These are phyloP conservation scores for Santalum album DNA, from an alignment of 164 flowering plant species.

Conservation along the genomic window DNA sequence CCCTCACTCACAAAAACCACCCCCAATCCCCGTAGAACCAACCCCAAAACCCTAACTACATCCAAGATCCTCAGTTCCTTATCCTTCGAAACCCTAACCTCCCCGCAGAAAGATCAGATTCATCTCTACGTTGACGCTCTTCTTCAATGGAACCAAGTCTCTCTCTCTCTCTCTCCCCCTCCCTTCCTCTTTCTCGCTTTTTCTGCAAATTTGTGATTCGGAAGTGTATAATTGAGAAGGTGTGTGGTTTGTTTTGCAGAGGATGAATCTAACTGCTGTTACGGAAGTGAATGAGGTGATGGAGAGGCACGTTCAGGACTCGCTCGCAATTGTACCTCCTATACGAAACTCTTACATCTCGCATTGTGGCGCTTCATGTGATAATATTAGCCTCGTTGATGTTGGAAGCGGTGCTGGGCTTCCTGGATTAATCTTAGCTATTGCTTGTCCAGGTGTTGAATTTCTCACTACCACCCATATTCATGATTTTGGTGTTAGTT, in stretches of 20 bases:
- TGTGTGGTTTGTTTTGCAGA: constrained; percentile 30
- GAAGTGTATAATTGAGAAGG: no score
- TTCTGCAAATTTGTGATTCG: no score
- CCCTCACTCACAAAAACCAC: constrained; percentile 9
- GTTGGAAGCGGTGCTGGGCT: constrained; percentile 87
- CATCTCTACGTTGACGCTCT: constrained; percentile 59
- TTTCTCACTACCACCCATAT: not conserved
- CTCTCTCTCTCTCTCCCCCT: constrained; percentile 4
- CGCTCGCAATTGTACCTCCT: constrained; percentile 69
- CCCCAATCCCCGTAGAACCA: constrained; percentile 2
- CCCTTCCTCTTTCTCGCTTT: not conserved
- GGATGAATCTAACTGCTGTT: constrained; percentile 76
- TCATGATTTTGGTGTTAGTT: not conserved
- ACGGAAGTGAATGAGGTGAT: constrained; percentile 58
- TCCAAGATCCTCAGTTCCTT: constrained; percentile 13
- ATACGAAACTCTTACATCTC: constrained; percentile 34
- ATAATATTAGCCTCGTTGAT: constrained; percentile 56
- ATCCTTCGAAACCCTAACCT: constrained; percentile 32
- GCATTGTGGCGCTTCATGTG: constrained; percentile 30
- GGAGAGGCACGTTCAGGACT: constrained; percentile 88
- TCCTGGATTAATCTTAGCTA: constrained; percentile 81
- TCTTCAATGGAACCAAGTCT: constrained; percentile 77
- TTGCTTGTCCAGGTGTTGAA: constrained; percentile 65
- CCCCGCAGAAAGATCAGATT: constrained; percentile 53
- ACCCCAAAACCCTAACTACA: constrained; percentile 13